Conservation (phyloP, 305 asterid genomes). For the Fraxinus paxiana region DNA sequence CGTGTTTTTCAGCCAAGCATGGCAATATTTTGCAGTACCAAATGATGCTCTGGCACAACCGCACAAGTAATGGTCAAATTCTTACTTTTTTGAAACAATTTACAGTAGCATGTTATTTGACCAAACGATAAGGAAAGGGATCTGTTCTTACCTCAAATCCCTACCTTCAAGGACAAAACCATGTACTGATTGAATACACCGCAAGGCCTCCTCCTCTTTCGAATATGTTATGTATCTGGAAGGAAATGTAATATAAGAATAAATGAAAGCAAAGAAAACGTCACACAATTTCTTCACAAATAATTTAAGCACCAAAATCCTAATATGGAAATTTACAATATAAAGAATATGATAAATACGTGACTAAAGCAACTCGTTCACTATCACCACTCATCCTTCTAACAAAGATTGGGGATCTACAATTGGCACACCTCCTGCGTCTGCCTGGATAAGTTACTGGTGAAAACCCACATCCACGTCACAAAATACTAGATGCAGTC, state of each 20-base stretch:
- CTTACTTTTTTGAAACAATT: constrained; percentile 13
- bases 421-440: neutral
- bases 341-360: neutral
- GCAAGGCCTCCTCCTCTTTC: constrained; percentile 85
- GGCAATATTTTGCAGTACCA: constrained; percentile 96
- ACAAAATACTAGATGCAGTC: constrained; percentile 14
- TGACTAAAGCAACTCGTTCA: neutral
- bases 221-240: constrained; percentile 82
- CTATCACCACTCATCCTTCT: neutral
- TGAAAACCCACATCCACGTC: constrained; percentile 3
- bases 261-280: neutral
- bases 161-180: constrained; percentile 83
- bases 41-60: constrained; percentile 82
- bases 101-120: neutral
- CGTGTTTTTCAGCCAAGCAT: constrained; percentile 90
- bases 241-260: constrained; percentile 19
- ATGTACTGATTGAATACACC: constrained; percentile 86
- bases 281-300: neutral
- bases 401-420: neutral
- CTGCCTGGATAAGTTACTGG: neutral
- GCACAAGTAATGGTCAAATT: constrained; percentile 23
- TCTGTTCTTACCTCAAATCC: constrained; percentile 61
- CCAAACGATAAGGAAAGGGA: constrained; percentile 26
- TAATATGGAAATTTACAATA: neutral
- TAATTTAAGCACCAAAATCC: neutral